Conservation (phyloP, 2,329 filamentous ascomycete species). For the Fusarium albosuccineum region DNA sequence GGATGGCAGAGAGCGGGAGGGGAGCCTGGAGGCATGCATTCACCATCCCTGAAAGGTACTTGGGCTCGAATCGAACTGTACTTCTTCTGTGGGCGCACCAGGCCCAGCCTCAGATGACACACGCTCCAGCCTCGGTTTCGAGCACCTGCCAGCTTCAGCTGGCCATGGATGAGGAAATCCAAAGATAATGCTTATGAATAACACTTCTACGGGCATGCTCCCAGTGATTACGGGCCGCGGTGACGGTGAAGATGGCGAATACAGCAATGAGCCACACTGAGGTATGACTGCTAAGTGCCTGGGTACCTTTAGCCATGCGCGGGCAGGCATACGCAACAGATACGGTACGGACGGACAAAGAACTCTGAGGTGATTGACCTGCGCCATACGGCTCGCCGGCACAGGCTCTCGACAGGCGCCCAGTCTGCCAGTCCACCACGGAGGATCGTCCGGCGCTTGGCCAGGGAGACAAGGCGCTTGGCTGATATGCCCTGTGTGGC, state of each 20-base stretch:
- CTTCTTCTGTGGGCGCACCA: slow-evolving; percentile 1
- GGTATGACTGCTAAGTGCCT: slow-evolving; percentile 2
- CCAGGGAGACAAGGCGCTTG: slow-evolving; percentile 19
- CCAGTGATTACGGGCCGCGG: slow-evolving; percentile 4
- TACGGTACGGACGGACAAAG: slow-evolving; percentile 11
- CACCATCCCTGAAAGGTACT: slow-evolving; percentile 14
- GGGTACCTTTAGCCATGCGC: neutral
- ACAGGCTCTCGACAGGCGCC: slow-evolving; percentile 25
- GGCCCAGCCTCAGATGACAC: slow-evolving; percentile 17
- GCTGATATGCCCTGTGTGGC: slow-evolving; percentile 12
- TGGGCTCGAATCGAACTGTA: slow-evolving; percentile 6
- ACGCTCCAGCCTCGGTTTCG: slow-evolving; percentile 16
- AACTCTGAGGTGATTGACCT: neutral
- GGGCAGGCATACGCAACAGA: neutral
- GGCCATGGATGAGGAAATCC: slow-evolving; percentile 29
- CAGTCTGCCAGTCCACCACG: slow-evolving; percentile 6
- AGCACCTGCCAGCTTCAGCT: slow-evolving; percentile 3
- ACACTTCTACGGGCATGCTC: slow-evolving; percentile 3
- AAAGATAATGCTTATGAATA: slow-evolving; percentile 31
- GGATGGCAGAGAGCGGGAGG: slow-evolving; percentile 17
- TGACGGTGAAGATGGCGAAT: slow-evolving; percentile 7
- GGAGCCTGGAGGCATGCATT: slow-evolving; percentile 3
- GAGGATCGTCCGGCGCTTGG: slow-evolving; percentile 30
- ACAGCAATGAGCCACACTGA: slow-evolving; percentile 7
- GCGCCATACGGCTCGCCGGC: slow-evolving; percentile 34